A percentile compares a stretch with the other conserved stretches of the same genome.
Conservation (phyloP, 129 eudicot genomes). For the Tagetes patula region DNA sequence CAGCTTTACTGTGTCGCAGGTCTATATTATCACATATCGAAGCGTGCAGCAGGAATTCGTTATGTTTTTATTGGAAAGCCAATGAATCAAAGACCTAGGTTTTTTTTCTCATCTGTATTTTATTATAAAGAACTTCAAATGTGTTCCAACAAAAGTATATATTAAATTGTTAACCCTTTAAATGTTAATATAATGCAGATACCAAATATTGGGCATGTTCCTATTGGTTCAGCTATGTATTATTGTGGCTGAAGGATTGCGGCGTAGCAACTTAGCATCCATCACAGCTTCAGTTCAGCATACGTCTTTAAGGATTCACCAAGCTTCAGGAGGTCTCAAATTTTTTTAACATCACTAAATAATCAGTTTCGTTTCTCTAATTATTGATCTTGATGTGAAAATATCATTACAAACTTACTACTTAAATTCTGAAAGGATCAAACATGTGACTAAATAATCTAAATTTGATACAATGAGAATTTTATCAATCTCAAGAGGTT, state of each 20-base stretch:
- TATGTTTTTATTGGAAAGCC: constrained; percentile 92
- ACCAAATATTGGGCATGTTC: constrained; percentile 94
- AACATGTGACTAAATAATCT: background rate
- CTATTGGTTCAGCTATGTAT: constrained; percentile 91
- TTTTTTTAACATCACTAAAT: constrained; percentile 13
- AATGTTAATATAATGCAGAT: constrained; percentile 53
- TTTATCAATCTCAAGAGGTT: background rate
- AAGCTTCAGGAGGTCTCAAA: constrained; percentile 60
- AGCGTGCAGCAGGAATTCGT: constrained; percentile 97
- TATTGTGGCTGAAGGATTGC: constrained; percentile 86
- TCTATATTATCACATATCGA: constrained; percentile 89
- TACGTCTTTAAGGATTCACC: constrained; percentile 66
- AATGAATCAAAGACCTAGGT: constrained; percentile 94
- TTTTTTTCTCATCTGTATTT: constrained; percentile 17
- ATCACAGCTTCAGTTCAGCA: constrained; percentile 69
- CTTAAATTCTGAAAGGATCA: constrained; percentile 3
- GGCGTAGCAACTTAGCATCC: constrained; percentile 85
- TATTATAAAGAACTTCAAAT: background rate
- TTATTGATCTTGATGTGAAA: background rate
- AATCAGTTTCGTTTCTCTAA: background rate
- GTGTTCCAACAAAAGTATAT: background rate
- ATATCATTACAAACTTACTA: constrained; percentile 16
- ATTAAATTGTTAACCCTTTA: constrained; percentile 1
- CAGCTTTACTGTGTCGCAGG: constrained; percentile 47
- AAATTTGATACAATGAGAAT: background rate